Base-by-base conservation (phyloP, 345 rosid genomes). In the Lenwebbia sp. region DNA sequence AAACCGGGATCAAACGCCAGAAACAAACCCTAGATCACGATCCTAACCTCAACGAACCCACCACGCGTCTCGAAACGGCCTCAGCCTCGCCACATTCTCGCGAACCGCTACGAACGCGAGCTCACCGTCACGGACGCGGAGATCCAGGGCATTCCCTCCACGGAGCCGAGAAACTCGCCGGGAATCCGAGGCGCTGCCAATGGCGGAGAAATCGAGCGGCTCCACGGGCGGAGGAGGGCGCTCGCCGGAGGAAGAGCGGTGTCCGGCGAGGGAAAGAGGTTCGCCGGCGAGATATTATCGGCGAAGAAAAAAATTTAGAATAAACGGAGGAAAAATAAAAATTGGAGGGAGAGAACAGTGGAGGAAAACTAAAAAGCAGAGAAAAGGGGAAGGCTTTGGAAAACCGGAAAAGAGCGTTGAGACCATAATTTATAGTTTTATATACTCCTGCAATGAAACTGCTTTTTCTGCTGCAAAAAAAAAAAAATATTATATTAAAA, bases 21-120 rank as follows among this genome's bases (percentile, higher is more conserved):
- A 81, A 87, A 87, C 90, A 90, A 93, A 92, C 93, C 94, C 97
- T 94, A 96, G 94, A 93, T 94, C 95, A 93, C 93, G 94, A 91
- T 92, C 89, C 91, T 41, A 84, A 40, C 70, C 91, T 41, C 86
- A 37, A 5, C 56, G 82, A 88, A 86, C 89, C 92, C 89, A 88
- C 85, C 81, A 74, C 85, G 84, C 85, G 86, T 88, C 88, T 83
- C 86, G 84, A 91, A 82, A 81, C 83, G 82, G 89, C 91, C 83
- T 85, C 87, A 85, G 65, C 82, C 62, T 50, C 90, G 56, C 98
- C 97, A 95, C 99, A 98, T 98, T 98, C 93, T 85, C 90, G 56
- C 60, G 85, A 88, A 91, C 88, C 90, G 85, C 90, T 90, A 75
- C 87, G 87, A 82, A 87, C 86, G 82, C 75, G 86, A 84, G 86